phyloP scores from a whole-genome alignment of 1,284 basidiomycete genomes.

The Sporisorium reilianum region DNA sequence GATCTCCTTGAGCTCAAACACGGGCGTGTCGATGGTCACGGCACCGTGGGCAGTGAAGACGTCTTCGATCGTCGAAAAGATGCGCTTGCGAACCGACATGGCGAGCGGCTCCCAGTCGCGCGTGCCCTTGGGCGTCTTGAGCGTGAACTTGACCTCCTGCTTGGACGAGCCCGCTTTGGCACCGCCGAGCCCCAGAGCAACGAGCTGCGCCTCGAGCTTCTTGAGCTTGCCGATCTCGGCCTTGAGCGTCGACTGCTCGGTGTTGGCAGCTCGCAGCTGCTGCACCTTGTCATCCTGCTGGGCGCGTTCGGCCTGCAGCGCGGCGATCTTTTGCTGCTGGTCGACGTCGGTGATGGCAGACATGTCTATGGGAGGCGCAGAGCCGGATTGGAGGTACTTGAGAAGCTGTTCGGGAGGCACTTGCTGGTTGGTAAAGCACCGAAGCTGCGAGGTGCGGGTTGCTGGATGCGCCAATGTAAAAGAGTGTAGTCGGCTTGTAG shows the following conservation, averaged over 20 bases:
- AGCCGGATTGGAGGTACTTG: conserved; percentile 20
- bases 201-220: conserved; percentile 55
- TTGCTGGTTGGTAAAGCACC: conserved; percentile 28
- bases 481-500: conserved; percentile 8
- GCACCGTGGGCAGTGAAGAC: conserved; percentile 91
- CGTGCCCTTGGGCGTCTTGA: conserved; percentile 79
- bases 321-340: conserved; percentile 21
- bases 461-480: conserved; percentile 9
- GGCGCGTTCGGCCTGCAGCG: conserved; percentile 49
- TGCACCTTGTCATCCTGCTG: conserved; percentile 61
- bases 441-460: conserved; percentile 2
- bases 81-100: conserved; percentile 89
- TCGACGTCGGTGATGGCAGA: conserved; percentile 22
- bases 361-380: conserved; percentile 10
- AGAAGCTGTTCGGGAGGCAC: conserved; percentile 28
- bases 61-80: conserved; percentile 88
- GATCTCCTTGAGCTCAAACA: conserved; percentile 97
- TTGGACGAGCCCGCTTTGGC: conserved; percentile 41
- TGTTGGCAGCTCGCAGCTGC: conserved; percentile 50
- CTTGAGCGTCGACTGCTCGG: conserved; percentile 46
- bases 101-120: conserved; percentile 95
- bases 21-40: conserved; percentile 93
- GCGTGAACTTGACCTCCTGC: conserved; percentile 60
- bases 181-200: conserved; percentile 41
- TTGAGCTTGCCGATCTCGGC: conserved; percentile 57